Percentiles rank a stretch among this genome's conserved stretches.
Conservation (phyloP, 768 basidiomycete genomes). For the Lactarius psammicola region DNA sequence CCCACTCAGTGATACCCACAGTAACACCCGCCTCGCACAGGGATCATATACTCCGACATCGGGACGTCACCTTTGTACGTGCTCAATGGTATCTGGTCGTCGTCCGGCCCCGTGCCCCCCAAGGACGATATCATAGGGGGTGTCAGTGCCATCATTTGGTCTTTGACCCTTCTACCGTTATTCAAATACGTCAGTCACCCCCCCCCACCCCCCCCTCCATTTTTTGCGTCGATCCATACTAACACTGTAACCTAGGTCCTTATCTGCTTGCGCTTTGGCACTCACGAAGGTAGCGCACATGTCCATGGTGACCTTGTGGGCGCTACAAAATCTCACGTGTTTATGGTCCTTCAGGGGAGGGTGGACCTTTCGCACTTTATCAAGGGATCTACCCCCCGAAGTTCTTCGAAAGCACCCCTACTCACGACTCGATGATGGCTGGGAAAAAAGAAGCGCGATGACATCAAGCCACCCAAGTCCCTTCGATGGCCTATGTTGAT, state of each 20-base stretch:
- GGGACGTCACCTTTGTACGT: constrained; percentile 65
- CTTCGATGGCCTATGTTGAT: constrained; percentile 52
- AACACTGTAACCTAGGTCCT: constrained; percentile 39
- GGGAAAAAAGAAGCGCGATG: constrained; percentile 11
- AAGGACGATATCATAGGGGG: constrained; percentile 63
- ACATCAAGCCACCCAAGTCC: constrained; percentile 29
- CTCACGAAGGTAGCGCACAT: constrained; percentile 44
- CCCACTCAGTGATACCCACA: background rate
- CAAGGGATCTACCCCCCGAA: constrained; percentile 57
- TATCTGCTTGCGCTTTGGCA: constrained; percentile 50
- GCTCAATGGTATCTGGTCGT: constrained; percentile 61
- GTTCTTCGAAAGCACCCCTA: constrained; percentile 24
- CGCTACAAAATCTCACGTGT: background rate
- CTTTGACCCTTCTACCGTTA: constrained; percentile 57
- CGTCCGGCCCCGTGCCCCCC: constrained; percentile 46
- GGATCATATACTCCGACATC: constrained; percentile 46
- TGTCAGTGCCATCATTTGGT: constrained; percentile 62
- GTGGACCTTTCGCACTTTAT: constrained; percentile 63
- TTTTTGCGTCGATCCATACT: background rate
- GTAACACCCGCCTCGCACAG: constrained; percentile 27
- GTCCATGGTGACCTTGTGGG: background rate
- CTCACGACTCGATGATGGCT: constrained; percentile 29
- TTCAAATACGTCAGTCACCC: constrained; percentile 55
- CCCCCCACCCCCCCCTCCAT: too few species aligned
- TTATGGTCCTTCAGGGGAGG: constrained; percentile 48